phyloP scores from a whole-genome alignment of 257 asterid species.

The Osmanthus fragrans region DNA sequence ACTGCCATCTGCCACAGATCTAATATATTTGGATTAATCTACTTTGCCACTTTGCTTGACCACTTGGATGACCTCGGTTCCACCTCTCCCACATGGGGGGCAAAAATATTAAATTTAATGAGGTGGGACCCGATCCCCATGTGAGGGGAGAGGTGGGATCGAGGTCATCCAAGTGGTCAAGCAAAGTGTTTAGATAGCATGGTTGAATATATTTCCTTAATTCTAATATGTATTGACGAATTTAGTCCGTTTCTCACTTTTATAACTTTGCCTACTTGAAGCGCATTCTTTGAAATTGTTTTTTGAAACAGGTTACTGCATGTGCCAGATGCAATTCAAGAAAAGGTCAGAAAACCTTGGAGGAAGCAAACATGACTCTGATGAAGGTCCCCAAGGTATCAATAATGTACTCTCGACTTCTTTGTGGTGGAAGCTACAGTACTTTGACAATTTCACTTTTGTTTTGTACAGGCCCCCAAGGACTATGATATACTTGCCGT shows the following conservation, averaged over 20 bases:
- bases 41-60: too few species aligned
- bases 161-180: too few species aligned
- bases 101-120: too few species aligned
- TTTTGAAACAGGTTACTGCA: slow-evolving; percentile 72
- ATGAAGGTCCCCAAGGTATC: slow-evolving; percentile 77
- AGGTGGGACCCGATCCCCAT: too few species aligned
- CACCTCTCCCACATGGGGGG: too few species aligned
- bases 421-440: too few species aligned
- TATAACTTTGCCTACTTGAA: background rate
- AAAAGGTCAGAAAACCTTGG: slow-evolving; percentile 83
- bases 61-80: too few species aligned
- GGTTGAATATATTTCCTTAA: background rate
- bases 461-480: slow-evolving; percentile 63
- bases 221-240: background rate
- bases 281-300: slow-evolving; percentile 1
- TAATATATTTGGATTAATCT: too few species aligned
- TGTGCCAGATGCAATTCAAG: slow-evolving; percentile 78
- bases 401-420: background rate
- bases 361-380: slow-evolving; percentile 79
- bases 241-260: background rate
- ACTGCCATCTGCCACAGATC: background rate
- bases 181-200: too few species aligned
- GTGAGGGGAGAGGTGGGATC: too few species aligned
- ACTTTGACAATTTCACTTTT: background rate
- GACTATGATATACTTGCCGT: slow-evolving; percentile 77